phyloP scores from a whole-genome alignment of 164 flowering plant species.

The Stephania cephalantha region DNA sequence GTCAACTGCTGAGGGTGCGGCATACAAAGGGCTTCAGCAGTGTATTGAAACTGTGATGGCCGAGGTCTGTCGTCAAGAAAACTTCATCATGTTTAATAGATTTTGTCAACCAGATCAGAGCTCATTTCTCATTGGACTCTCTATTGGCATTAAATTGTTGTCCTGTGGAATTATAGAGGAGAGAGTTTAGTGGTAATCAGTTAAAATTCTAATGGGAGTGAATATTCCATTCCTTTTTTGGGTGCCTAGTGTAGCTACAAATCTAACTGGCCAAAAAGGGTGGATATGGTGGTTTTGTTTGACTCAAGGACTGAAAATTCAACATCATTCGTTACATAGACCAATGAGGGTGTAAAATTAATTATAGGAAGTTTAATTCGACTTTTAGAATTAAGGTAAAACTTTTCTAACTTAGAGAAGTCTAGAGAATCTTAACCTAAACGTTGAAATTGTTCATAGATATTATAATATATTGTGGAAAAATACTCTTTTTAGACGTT shows the following conservation, averaged over 20 bases:
- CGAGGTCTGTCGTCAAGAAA: conserved; percentile 55
- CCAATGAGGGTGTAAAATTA: no score
- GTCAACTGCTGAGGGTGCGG: conserved; percentile 96
- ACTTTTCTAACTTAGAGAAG: no score
- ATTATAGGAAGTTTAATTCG: no score
- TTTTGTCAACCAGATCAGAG: neutral
- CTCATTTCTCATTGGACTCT: neutral
- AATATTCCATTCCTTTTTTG: neutral
- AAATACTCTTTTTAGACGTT: no score
- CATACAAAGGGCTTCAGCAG: conserved; percentile 95
- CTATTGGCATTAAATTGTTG: neutral
- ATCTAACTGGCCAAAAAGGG: neutral
- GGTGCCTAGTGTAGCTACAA: neutral
- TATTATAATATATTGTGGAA: no score
- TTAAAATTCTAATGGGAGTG: neutral
- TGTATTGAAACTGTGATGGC: conserved; percentile 99
- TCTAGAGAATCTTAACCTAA: no score
- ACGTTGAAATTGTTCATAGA: no score
- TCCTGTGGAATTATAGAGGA: neutral
- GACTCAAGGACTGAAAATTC: neutral
- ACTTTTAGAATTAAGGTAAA: no score
- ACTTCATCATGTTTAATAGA: neutral
- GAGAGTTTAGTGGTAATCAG: neutral
- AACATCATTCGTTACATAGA: no score
- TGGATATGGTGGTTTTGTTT: neutral